A percentile compares a stretch with the other conserved stretches of the same genome.
Evolutionary conservation across 345 rosid species (phyloP).

Genomic region (Linum lewisii): DNA sequence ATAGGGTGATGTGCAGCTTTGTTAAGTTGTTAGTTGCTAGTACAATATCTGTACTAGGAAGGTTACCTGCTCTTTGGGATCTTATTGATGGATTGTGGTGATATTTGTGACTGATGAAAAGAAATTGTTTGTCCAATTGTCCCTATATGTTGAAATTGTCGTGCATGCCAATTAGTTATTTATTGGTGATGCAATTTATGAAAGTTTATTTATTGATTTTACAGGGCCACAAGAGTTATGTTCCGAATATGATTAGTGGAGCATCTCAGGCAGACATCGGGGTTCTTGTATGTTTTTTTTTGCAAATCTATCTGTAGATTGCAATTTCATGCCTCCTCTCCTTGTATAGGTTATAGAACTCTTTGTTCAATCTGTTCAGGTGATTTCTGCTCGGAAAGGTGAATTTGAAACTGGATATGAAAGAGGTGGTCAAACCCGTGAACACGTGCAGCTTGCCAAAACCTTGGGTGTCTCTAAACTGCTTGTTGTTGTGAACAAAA

Average conservation of each 20-base stretch:
- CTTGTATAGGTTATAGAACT: not conserved
- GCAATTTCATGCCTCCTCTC: not conserved
- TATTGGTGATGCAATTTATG: no score
- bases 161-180: not conserved
- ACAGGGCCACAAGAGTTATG: slow-evolving; percentile 99
- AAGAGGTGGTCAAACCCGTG: slow-evolving; percentile 99
- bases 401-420: slow-evolving; percentile 99
- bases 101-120: no score
- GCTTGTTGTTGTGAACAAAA: slow-evolving; percentile 86
- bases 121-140: no score
- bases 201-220: no score
- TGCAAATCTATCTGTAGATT: slow-evolving; percentile 1
- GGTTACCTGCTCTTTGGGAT: no score
- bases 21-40: no score
- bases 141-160: not conserved
- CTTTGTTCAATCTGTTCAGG: slow-evolving; percentile 30
- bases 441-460: slow-evolving; percentile 97
- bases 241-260: slow-evolving; percentile 98
- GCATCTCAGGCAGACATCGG: slow-evolving; percentile 99
- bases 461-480: slow-evolving; percentile 94
- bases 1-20: no score
- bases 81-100: no score
- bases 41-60: no score
- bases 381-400: slow-evolving; percentile 93
- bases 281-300: slow-evolving; percentile 57